A percentile compares a stretch with the other conserved stretches of the same genome.
These are phyloP conservation scores for Phytophthora pini DNA, from an alignment of 352 stramenopile species.

Conservation along the genomic window DNA sequence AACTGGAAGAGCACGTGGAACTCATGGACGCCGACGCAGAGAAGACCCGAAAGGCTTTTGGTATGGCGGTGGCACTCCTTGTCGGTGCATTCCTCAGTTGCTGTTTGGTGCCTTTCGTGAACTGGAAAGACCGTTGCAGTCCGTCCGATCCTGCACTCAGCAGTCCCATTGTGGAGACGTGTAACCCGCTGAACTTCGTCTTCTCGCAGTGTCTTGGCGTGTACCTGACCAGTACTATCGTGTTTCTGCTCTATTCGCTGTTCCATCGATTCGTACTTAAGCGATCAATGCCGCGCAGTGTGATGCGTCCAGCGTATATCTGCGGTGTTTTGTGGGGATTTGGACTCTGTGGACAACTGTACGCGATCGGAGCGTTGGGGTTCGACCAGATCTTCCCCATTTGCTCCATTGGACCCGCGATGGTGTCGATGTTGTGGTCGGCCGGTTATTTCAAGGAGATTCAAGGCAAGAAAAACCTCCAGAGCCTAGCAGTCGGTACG, in stretches of 20 bases:
- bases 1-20: conserved; percentile 64
- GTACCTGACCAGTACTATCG: conserved; percentile 78
- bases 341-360: conserved; percentile 71
- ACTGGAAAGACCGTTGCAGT: conserved; percentile 71
- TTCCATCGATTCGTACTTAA: conserved; percentile 80
- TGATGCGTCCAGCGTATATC: conserved; percentile 82
- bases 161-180: conserved; percentile 57
- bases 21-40: conserved; percentile 59
- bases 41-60: conserved; percentile 63
- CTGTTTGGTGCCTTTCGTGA: conserved; percentile 80
- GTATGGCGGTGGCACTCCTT: conserved; percentile 67
- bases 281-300: conserved; percentile 79
- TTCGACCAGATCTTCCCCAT: conserved; percentile 88
- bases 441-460: conserved; percentile 87
- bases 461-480: conserved; percentile 66
- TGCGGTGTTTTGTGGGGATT: conserved; percentile 82
- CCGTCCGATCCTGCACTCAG: conserved; percentile 34
- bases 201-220: conserved; percentile 87
- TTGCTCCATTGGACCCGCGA: conserved; percentile 79
- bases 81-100: conserved; percentile 76
- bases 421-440: conserved; percentile 89
- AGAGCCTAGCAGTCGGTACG: conserved; percentile 65
- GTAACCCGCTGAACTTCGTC: conserved; percentile 84
- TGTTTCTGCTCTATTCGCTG: conserved; percentile 79
- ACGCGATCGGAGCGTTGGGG: conserved; percentile 72